phyloP scores from a whole-genome alignment of 176 grass and related monocot genomes.

The Oryza glaberrima region DNA sequence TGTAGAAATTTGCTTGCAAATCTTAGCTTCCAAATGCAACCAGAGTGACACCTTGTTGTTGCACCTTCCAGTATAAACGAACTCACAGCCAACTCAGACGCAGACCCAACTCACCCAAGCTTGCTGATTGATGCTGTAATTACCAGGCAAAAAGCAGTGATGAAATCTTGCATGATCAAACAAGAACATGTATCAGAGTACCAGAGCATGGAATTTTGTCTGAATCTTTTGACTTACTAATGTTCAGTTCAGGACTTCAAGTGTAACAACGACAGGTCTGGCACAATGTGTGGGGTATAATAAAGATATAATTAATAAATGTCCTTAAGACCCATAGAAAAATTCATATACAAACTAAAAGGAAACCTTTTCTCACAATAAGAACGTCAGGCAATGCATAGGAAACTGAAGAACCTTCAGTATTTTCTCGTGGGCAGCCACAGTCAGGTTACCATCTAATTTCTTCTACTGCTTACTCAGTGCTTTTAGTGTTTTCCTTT shows the following conservation, averaged over 20 bases:
- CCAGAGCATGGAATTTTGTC: neutral
- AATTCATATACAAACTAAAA: neutral
- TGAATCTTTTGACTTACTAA: conserved; percentile 16
- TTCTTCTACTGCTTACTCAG: neutral
- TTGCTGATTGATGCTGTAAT: neutral
- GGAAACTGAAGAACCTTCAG: conserved; percentile 3
- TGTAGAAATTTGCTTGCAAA: neutral
- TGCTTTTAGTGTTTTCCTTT: neutral
- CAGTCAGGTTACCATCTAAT: conserved; percentile 17
- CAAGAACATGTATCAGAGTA: conserved; percentile 7
- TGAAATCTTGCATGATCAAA: neutral
- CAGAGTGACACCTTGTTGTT: conserved; percentile 39
- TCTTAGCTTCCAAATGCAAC: conserved; percentile 44
- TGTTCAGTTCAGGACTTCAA: neutral
- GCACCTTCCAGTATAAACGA: conserved; percentile 38
- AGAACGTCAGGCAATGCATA: too few relatives aligned
- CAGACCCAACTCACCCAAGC: conserved; percentile 1
- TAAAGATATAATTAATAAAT: conserved; percentile 25
- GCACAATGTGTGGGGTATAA: neutral
- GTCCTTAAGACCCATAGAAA: neutral
- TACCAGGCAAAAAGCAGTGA: neutral
- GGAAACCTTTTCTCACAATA: conserved; percentile 4
- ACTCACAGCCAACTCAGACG: conserved; percentile 26
- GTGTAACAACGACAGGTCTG: neutral
- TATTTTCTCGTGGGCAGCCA: conserved; percentile 8